Base-by-base conservation (phyloP, 495 filamentous ascomycete species). In the Melanomma pulvis-pyrius region DNA sequence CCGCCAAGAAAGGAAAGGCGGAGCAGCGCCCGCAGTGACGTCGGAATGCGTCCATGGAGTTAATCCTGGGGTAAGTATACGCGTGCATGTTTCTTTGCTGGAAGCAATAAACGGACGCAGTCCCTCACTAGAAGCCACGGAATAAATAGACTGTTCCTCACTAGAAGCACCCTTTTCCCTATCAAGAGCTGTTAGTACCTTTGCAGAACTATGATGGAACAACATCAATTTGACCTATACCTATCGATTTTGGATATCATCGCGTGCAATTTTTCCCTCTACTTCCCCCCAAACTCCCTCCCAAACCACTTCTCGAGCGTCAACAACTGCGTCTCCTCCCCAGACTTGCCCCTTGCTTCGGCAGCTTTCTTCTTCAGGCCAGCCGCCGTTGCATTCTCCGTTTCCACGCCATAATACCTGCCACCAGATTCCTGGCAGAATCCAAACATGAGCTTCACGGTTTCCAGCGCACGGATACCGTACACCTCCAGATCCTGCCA, bases 401-500 rank as follows among this genome's bases (percentile, higher is more conserved):
- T 68, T 59, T 61, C 32, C 9, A 51, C 65, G 2, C 65, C 65
- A 47, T 50, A 68, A 24, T 62, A 61, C 13, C 29, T 26, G 1
- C 65, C 65, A 3, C 59, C 65, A 54, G 58, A 1, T 50, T 62
- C 52, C 59, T 68, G 57, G 2, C 15, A 34, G 26, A 62, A 58
- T 12, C 15, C 58, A 59, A 68, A 68, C 52, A 62, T 68, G 9
- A 46, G 24, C 39, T 68, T 63, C 1, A 67, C 56, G 17, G 50
- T 58, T 51, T 63, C 65, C 2, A 68, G 21, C 8, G 50, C 28
- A 2, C 50, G 58, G 21, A 62, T 29, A 48, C 48, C 56, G n/a
- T 60, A 60, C 7, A 46, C 32, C 22, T 67, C 57, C 8, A 67
- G 48, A 50, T 67, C 41, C 7, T 46, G 34, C 55, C 55, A 59